These are phyloP conservation scores for Fomitopsis schrenkii DNA, from an alignment of 1,284 basidiomycete genomes.

Conservation along the genomic window DNA sequence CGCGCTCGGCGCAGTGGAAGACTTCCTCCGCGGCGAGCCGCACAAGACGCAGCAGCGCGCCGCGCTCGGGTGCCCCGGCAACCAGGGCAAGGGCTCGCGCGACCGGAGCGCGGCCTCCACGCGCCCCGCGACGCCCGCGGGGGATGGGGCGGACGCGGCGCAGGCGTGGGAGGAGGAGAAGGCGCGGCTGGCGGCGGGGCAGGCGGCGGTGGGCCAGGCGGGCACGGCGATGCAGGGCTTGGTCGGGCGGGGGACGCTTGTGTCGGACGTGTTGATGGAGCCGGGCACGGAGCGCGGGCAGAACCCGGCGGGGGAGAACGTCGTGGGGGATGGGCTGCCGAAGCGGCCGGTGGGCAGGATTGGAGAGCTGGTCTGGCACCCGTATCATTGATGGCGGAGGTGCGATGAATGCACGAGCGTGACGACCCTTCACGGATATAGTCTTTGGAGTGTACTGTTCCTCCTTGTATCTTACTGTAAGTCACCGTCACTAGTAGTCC, in stretches of 20 bases:
- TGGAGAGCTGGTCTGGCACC: background rate
- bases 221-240: background rate
- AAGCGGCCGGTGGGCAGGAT: background rate
- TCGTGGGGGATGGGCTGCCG: background rate
- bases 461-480: too few species aligned
- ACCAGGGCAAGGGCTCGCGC: background rate
- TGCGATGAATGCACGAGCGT: too few species aligned
- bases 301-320: background rate
- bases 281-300: background rate
- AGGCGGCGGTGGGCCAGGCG: background rate
- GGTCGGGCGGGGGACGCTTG: background rate
- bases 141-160: background rate
- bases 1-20: background rate
- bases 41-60: background rate
- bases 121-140: background rate
- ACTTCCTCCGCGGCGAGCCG: background rate
- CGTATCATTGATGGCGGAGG: background rate
- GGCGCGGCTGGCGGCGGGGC: conserved; percentile 1
- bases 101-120: background rate
- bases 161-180: background rate
- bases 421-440: too few species aligned
- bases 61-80: background rate
- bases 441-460: background rate
- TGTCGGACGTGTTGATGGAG: background rate
- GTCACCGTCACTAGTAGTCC: background rate